Evolutionary conservation across 2,329 filamentous ascomycete species (phyloP).

Genomic region (Ascochyta pisi): DNA sequence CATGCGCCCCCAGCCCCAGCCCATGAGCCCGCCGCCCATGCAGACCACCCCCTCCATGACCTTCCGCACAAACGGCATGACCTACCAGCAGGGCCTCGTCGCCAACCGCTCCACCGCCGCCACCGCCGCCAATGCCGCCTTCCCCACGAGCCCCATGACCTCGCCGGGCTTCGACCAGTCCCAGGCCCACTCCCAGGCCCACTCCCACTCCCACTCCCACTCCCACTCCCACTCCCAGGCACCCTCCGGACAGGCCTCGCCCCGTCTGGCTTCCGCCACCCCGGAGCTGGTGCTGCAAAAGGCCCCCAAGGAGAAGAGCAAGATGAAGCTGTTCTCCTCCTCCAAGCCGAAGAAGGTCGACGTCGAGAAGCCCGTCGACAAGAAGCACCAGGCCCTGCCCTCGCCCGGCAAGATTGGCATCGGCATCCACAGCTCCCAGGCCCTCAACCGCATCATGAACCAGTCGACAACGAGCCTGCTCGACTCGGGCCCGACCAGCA

Average conservation of each 20-base stretch:
- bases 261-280: slow-evolving; percentile 37
- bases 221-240: slow-evolving; percentile 19
- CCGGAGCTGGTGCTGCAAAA: slow-evolving; percentile 64
- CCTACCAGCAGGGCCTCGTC: slow-evolving; percentile 68
- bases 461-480: slow-evolving; percentile 73
- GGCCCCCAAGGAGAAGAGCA: slow-evolving; percentile 71
- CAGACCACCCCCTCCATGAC: slow-evolving; percentile 38
- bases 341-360: slow-evolving; percentile 74
- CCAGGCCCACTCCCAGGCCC: slow-evolving; percentile 20
- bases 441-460: slow-evolving; percentile 68
- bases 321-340: slow-evolving; percentile 83
- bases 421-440: slow-evolving; percentile 68
- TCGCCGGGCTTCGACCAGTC: slow-evolving; percentile 49
- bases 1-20: slow-evolving; percentile 49
- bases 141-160: slow-evolving; percentile 66
- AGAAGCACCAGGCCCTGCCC: slow-evolving; percentile 70
- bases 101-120: slow-evolving; percentile 70
- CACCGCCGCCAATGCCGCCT: slow-evolving; percentile 75
- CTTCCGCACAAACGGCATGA: slow-evolving; percentile 52
- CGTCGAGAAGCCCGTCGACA: slow-evolving; percentile 66
- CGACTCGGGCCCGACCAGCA: slow-evolving; percentile 64
- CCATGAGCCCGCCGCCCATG: slow-evolving; percentile 65
- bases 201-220: slow-evolving; percentile 22
- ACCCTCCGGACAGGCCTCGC: slow-evolving; percentile 39
- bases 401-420: slow-evolving; percentile 72